Conservation (phyloP, 306 rosid genomes). For the Hippophae gyantsensis region DNA sequence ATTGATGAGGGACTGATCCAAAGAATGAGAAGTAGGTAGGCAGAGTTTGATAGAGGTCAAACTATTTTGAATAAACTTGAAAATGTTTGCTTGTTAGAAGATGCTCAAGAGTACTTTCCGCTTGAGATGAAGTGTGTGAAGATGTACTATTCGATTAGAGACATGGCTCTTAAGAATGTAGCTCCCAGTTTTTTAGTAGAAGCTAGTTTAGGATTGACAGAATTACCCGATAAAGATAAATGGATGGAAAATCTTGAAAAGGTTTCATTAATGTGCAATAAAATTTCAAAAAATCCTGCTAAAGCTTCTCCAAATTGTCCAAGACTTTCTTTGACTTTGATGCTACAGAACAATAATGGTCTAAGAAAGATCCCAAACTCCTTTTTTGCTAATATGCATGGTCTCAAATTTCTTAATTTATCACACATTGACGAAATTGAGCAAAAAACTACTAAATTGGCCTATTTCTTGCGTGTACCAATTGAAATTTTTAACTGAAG, state of each 20-base stretch:
- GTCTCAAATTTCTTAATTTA: conserved; percentile 13
- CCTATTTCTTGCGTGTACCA: too few species aligned
- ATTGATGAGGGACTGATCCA: conserved; percentile 19
- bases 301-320: conserved; percentile 12
- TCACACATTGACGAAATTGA: too few species aligned
- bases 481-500: too few species aligned
- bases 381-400: conserved; percentile 12
- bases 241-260: conserved; percentile 13
- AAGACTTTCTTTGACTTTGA: conserved; percentile 10
- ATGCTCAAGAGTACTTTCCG: not conserved
- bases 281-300: conserved; percentile 1
- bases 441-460: too few species aligned
- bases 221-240: conserved; percentile 7
- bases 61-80: conserved; percentile 11
- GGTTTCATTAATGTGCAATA: conserved; percentile 13
- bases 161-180: conserved; percentile 13
- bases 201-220: conserved; percentile 3
- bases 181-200: not conserved
- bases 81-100: conserved; percentile 10
- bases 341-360: not conserved
- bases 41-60: conserved; percentile 7
- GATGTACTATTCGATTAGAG: conserved; percentile 13
- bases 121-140: conserved; percentile 16
- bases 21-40: conserved; percentile 15
- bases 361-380: conserved; percentile 9